A percentile compares a stretch with the other conserved stretches of the same genome.
Conservation (phyloP, 169 alveolate species). For the Plasmodium reichenowi region DNA sequence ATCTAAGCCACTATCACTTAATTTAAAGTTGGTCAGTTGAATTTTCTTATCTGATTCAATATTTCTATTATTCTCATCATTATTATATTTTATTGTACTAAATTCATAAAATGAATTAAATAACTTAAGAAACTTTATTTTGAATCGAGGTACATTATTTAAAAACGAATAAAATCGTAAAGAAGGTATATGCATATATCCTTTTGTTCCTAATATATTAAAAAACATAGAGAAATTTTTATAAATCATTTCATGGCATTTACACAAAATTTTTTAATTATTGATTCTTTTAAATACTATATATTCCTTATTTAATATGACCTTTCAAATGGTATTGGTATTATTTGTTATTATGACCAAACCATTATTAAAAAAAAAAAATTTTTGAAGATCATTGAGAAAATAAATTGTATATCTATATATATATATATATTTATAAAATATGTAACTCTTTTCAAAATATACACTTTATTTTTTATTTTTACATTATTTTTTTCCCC, state of each 20-base stretch:
- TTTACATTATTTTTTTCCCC: too few species aligned
- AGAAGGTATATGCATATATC: slow-evolving; percentile 9
- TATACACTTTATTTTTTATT: too few species aligned
- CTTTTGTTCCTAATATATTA: slow-evolving; percentile 27
- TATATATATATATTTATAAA: too few species aligned
- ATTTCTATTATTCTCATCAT: background rate
- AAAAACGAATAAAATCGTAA: slow-evolving; percentile 9
- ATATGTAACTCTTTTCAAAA: too few species aligned
- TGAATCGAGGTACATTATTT: slow-evolving; percentile 6
- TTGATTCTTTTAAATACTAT: background rate
- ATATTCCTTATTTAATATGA: background rate
- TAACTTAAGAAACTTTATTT: background rate
- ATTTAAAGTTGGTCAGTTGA: slow-evolving; percentile 41
- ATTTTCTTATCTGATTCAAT: slow-evolving; percentile 44
- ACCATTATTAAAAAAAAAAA: too few species aligned
- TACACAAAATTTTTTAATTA: slow-evolving; percentile 17
- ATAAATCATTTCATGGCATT: slow-evolving; percentile 42
- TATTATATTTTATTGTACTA: slow-evolving; percentile 16
- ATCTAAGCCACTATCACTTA: slow-evolving; percentile 1
- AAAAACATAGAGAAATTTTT: slow-evolving; percentile 41
- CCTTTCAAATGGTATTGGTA: too few species aligned
- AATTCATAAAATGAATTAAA: background rate
- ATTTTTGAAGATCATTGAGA: too few species aligned
- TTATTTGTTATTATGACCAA: too few species aligned
- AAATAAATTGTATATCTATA: too few species aligned